These are phyloP conservation scores for Nicotiana tabacum DNA, from an alignment of 257 asterid genomes.

Conservation along the genomic window DNA sequence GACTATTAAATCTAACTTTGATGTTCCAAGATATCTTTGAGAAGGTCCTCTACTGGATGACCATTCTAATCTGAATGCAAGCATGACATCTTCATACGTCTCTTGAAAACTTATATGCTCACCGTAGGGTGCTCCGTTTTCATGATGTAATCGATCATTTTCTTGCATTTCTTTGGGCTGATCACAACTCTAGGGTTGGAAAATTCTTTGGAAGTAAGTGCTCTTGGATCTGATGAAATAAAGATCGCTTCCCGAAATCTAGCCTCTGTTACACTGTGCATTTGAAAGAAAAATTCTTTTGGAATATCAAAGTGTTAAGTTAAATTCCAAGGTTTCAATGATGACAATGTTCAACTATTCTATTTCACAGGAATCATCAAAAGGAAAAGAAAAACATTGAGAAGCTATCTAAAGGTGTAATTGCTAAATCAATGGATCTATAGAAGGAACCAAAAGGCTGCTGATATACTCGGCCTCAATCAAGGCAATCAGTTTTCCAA, in stretches of 20 bases:
- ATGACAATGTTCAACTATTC: too few species aligned
- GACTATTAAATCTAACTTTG: slow-evolving; percentile 41
- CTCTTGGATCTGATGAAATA: slow-evolving; percentile 13
- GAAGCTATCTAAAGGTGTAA: too few species aligned
- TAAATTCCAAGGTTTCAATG: too few species aligned
- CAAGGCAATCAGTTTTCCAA: too few species aligned
- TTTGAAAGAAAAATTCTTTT: slow-evolving; percentile 3
- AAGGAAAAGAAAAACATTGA: too few species aligned
- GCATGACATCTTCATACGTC: background rate
- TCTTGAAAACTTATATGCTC: slow-evolving; percentile 12
- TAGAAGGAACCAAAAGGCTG: too few species aligned
- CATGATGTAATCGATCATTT: slow-evolving; percentile 19
- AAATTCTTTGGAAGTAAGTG: slow-evolving; percentile 10
- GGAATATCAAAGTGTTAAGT: background rate
- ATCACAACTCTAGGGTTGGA: slow-evolving; percentile 20
- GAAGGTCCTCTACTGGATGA: slow-evolving; percentile 35
- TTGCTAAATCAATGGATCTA: too few species aligned
- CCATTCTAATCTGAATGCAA: slow-evolving; percentile 25
- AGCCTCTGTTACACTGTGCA: background rate
- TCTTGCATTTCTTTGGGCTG: background rate
- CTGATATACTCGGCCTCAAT: too few species aligned
- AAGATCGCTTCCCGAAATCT: slow-evolving; percentile 18
- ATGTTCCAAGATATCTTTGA: slow-evolving; percentile 22
- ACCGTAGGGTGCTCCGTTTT: slow-evolving; percentile 8
- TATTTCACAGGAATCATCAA: too few species aligned